Base-by-base conservation (phyloP, 345 rosid genomes). In the Hibiscus trionum region DNA sequence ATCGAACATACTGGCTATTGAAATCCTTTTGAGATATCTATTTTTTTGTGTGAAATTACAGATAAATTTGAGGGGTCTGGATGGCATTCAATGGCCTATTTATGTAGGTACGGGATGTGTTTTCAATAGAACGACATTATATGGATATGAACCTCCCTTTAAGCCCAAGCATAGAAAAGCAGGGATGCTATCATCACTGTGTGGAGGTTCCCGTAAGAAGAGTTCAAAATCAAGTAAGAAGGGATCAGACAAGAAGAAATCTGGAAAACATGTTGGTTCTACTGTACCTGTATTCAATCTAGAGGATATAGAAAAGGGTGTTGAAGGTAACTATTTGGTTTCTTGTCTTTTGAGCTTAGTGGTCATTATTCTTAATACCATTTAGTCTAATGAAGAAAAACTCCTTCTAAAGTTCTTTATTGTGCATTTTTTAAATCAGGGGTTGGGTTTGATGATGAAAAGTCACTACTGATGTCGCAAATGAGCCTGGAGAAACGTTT, bases 221-320 rank as follows among this genome's bases (percentile, higher is more conserved):
- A 76, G 76, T 78, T 87, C 96, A 42, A 84, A 86, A 80, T 84
- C 95, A 39, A 82, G 84, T 76, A 86, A 84, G 74, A 90, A 87
- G 78, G 91, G 88, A 26, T 86, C 87, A 0, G 88, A 91, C 79
- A 91, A 88, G 87, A 91, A 88, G 90, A 93, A 89, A 82, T 84
- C 97, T 60, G 78, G 90, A 79, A 93, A 92, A 80, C 88, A 93
- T 71, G 82, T 84, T 29, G 98, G 91, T 78, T 89, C 97, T 37
- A 89, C 96, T 37, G 92, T 93, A 72, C 98, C 98, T 55, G 84
- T 91, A 75, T 93, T 91, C 85, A 89, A 82, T 79, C 88, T 91
- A 26, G 98, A 93, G 81, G 98, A 91, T 82, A 93, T 93, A 72
- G 97, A 93, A 84, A 97, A 93, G 77, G 98, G 98, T 19, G 96